A percentile compares a stretch with the other conserved stretches of the same genome.
Conservation (phyloP, 1,284 basidiomycete species). For the Malassezia furfur region DNA sequence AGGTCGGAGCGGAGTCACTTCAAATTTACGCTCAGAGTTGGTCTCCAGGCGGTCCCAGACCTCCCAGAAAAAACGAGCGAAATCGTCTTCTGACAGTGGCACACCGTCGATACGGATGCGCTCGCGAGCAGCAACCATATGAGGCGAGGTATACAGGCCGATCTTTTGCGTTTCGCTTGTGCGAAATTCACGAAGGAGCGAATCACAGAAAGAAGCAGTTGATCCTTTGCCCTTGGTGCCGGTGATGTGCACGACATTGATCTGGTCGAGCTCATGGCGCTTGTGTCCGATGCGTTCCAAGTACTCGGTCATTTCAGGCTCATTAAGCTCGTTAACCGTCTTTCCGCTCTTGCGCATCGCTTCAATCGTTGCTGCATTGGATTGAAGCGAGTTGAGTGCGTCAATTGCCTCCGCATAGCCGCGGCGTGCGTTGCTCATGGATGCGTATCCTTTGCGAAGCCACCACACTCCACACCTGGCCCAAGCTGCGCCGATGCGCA, state of each 20-base stretch:
- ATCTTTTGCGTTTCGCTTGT: slow-evolving; percentile 26
- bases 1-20: slow-evolving; percentile 61
- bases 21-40: slow-evolving; percentile 51
- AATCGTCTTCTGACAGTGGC: slow-evolving; percentile 76
- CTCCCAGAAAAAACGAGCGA: slow-evolving; percentile 87
- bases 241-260: slow-evolving; percentile 93
- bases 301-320: slow-evolving; percentile 85
- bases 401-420: slow-evolving; percentile 65
- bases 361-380: slow-evolving; percentile 82
- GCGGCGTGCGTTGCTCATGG: neutral
- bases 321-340: slow-evolving; percentile 60
- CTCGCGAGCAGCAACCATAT: slow-evolving; percentile 89
- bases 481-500: neutral
- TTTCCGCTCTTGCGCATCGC: slow-evolving; percentile 69
- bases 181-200: slow-evolving; percentile 31
- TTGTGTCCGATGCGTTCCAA: slow-evolving; percentile 73
- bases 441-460: neutral
- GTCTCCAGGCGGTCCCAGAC: slow-evolving; percentile 79
- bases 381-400: slow-evolving; percentile 80
- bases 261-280: slow-evolving; percentile 67
- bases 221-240: slow-evolving; percentile 99
- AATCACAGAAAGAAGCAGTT: slow-evolving; percentile 70
- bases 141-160: slow-evolving; percentile 92
- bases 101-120: slow-evolving; percentile 85
- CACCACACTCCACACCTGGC: neutral